Base-by-base conservation (phyloP, 257 asterid species). In the Primulina tabacum region DNA sequence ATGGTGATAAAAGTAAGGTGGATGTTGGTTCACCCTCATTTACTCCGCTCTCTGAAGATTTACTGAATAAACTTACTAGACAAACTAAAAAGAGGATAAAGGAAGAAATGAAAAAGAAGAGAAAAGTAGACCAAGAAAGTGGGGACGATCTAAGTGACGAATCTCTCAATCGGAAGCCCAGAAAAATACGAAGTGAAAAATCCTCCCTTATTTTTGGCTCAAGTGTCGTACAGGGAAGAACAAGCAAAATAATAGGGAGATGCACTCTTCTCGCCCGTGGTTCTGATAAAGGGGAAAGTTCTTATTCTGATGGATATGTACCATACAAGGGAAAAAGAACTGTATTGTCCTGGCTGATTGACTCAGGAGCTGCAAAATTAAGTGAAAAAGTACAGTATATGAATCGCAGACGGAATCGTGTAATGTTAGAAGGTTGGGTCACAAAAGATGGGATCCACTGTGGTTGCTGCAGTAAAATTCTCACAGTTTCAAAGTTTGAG, bases 401-500 rank as follows among this genome's bases (percentile, higher is more conserved):
- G 99, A 94, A 88, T 72, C 90, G 90, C 8, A 85, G 85, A 70
- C 83, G 90, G 81, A 80, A 86, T 60, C 81, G 84, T 62, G 95
- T 84, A 21, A 85, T 88, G 92, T 81, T 87, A 68, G 97, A 94
- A 82, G 99, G 99, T 69, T 94, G 99, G 99, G 76, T 94, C 61
- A 91, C 99, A 6, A 83, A 94, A 67, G 97, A 94, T 40, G 99
- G 99, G 14, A 83, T 94, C 67, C 99, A 94, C 65, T 94, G 99
- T 70, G 96, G 99, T 64, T 94, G 99, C 85, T 94, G 97, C 61
- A 89, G 99, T 80, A 94, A 94, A 78, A 94, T 94, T 65, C 89
- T 94, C 29, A 77, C 99, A 7, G 89, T 94, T 64, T 89, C 93
- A 20, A 94, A 91, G 85, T 94, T 94, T 70, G 99, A 94, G 89